phyloP scores from a whole-genome alignment of 2,329 filamentous ascomycete genomes.

The Penicillium sp. region DNA sequence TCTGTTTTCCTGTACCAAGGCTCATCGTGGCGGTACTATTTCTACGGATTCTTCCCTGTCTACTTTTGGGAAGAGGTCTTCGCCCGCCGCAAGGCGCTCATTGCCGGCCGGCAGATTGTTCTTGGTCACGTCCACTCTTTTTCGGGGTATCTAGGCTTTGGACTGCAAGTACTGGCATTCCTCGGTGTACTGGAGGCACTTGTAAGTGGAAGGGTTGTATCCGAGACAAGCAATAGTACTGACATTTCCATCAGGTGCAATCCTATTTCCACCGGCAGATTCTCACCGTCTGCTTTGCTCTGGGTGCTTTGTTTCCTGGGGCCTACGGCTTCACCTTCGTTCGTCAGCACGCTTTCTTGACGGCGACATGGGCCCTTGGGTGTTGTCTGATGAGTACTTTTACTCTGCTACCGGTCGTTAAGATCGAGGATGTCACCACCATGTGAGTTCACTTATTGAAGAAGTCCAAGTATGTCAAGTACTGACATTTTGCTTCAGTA shows the following conservation, averaged over 20 bases:
- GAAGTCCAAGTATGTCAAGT: not conserved
- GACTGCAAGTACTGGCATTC: conserved; percentile 61
- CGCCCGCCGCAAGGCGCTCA: conserved; percentile 65
- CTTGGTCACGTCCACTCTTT: conserved; percentile 63
- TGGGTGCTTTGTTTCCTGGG: conserved; percentile 72
- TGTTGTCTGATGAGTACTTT: conserved; percentile 85
- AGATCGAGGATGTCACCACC: conserved; percentile 67
- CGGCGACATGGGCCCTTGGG: conserved; percentile 66
- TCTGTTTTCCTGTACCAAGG: conserved; percentile 73
- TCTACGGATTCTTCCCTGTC: conserved; percentile 85
- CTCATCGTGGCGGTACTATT: conserved; percentile 80
- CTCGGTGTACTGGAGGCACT: conserved; percentile 73
- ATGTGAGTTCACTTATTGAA: conserved; percentile 53
- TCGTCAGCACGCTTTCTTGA: conserved; percentile 58
- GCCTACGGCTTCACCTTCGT: conserved; percentile 71
- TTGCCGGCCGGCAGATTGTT: conserved; percentile 61
- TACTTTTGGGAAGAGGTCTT: conserved; percentile 96
- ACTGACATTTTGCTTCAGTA: conserved; percentile 41
- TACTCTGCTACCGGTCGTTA: conserved; percentile 80
- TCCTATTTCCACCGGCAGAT: conserved; percentile 89
- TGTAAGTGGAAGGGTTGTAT: conserved; percentile 45
- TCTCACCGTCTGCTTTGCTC: conserved; percentile 71
- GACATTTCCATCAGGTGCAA: conserved; percentile 57
- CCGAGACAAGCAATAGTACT: not conserved
- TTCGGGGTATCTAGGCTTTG: conserved; percentile 54